Evolutionary conservation across 768 basidiomycete species (phyloP), one percentile per base, ranked within the genome.

Genomic region (Pulveroboletus sp.): DNA sequence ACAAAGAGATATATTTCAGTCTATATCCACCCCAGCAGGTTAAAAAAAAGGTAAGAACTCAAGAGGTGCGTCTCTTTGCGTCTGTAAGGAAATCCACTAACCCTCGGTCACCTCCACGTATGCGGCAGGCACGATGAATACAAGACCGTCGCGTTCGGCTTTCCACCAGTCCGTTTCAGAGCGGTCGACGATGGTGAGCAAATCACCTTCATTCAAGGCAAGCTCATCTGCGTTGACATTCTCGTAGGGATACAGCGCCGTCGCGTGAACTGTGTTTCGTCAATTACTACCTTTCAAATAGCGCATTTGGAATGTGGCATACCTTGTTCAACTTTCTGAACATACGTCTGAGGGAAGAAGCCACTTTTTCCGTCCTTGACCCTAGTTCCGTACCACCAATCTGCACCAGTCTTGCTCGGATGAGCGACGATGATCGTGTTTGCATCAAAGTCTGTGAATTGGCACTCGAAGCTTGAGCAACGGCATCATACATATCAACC

Each of bases 121-220:
- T 17, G 85, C 82, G 22, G 93, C 92, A 45, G 96, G 96, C 5
- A 93, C 93, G 62, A 93, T 83, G 71, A 87, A 89, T 45, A 96
- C 83, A 53, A 84, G 69, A 19, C 95, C 95, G 41, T 79, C 82
- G 61, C 80, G 79, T 71, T 97, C 94, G 32, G 86, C 87, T 73
- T 94, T 97, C 91, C 91, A 98, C 96, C 96, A 98, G 60, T 90
- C 89, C 45, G 73, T 76, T 57, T 97, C 96, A 46, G 78, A 78
- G 40, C 70, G 79, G 63, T 99, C 96, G 49, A 97, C 78, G 54
- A 99, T 82, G 8, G 75, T 74, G 32, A 97, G 70, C 29, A 70
- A 64, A 49, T 95, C 89, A 50, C 89, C 93, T 69, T 92, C 92
- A 7, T 70, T 70, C 63, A 97, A 90, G 1, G 89, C 75, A n/a